Conservation (phyloP, 148 eudicot genomes). For the Cornus suecica region DNA sequence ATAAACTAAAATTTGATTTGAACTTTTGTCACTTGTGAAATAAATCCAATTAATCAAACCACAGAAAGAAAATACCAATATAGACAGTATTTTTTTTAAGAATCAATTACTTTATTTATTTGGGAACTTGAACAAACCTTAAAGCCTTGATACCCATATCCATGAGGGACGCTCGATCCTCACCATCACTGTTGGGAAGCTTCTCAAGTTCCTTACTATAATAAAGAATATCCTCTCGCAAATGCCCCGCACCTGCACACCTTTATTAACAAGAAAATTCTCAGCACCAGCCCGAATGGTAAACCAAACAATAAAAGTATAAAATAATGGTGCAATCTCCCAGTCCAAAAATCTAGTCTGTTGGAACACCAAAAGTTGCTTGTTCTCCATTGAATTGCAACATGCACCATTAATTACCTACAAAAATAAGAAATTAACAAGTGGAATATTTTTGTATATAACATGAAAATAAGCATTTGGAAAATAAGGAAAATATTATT, state of each 20-base stretch:
- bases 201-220: conserved; percentile 61
- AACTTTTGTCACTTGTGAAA: not conserved
- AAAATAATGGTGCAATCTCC: not conserved
- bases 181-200: conserved; percentile 49
- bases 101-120: conserved; percentile 1
- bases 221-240: conserved; percentile 72
- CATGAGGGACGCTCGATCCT: conserved; percentile 61
- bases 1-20: not conserved
- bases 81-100: not conserved
- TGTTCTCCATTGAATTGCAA: not conserved
- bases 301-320: not conserved
- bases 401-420: not conserved
- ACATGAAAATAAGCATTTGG: not conserved
- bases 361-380: not conserved
- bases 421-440: not conserved
- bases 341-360: not conserved
- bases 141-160: conserved; percentile 92
- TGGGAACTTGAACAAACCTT: conserved; percentile 48
- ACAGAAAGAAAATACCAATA: not conserved
- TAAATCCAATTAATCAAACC: not conserved
- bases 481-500: not conserved
- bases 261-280: conserved; percentile 28
- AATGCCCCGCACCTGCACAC: conserved; percentile 97
- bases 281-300: not conserved
- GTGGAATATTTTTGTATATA: not conserved